Conservation (phyloP, 805 yeast species). For the Sporopachydermia lactativora region DNA sequence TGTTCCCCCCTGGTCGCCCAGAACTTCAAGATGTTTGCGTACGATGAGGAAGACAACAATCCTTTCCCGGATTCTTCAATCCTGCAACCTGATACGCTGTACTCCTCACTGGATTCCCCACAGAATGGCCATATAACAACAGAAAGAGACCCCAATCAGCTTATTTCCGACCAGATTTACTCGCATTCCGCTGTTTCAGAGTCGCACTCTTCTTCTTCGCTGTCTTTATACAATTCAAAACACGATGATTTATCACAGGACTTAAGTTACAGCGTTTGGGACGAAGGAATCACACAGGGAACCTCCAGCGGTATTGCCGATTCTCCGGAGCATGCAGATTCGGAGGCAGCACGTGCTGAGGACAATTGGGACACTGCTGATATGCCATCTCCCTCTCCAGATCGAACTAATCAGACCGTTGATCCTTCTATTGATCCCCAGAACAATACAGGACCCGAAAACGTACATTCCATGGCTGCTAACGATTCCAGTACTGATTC, state of each 20-base stretch:
- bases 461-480: background rate
- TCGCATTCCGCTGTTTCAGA: background rate
- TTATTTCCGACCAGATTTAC: background rate
- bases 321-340: background rate
- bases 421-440: too few species aligned
- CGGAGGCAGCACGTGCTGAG: too few species aligned
- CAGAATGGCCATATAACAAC: background rate
- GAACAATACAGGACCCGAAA: too few species aligned
- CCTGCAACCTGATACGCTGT: too few species aligned
- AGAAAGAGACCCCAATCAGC: background rate
- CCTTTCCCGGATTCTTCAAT: conserved; percentile 21
- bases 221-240: background rate
- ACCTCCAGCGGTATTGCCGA: background rate
- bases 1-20: too few species aligned
- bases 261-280: background rate
- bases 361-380: too few species aligned
- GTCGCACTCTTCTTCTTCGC: background rate
- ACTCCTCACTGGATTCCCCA: too few species aligned
- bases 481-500: background rate
- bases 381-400: too few species aligned
- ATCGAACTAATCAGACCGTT: too few species aligned
- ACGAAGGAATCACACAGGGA: background rate
- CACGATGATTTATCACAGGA: background rate
- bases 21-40: background rate
- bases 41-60: conserved; percentile 29